phyloP scores from a whole-genome alignment of 2,329 filamentous ascomycete genomes.

The Monosporascus sp. region DNA sequence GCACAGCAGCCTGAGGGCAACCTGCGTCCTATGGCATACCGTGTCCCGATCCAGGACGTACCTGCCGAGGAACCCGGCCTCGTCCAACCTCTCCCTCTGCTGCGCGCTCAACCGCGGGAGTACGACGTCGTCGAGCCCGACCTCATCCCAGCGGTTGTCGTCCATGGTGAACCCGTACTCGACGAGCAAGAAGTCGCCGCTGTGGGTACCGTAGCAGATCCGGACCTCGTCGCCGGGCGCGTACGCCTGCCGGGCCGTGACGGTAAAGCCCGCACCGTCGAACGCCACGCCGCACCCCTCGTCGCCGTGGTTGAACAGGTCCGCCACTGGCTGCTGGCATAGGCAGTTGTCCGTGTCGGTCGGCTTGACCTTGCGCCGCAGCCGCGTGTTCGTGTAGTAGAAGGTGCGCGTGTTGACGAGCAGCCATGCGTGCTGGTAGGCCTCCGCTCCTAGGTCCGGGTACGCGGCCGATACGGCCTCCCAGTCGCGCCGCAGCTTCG shows the following conservation, averaged over 20 bases:
- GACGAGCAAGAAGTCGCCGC: constrained; percentile 66
- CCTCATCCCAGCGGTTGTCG: constrained; percentile 48
- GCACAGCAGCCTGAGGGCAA: constrained; percentile 42
- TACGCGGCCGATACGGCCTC: constrained; percentile 35
- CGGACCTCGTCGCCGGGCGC: constrained; percentile 58
- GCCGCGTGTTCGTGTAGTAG: constrained; percentile 47
- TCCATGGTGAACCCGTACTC: constrained; percentile 56
- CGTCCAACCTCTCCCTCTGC: constrained; percentile 37
- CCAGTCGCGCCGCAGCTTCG: constrained; percentile 49
- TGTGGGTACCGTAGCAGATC: constrained; percentile 66
- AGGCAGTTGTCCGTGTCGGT: constrained; percentile 51
- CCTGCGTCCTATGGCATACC: constrained; percentile 52
- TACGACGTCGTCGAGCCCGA: constrained; percentile 42
- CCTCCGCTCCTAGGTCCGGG: constrained; percentile 25
- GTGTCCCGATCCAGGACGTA: constrained; percentile 47
- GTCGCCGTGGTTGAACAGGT: constrained; percentile 61
- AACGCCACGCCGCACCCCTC: constrained; percentile 49
- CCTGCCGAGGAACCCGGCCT: constrained; percentile 43
- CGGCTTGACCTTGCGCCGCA: constrained; percentile 31
- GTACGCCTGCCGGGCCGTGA: constrained; percentile 49
- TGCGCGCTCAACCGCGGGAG: constrained; percentile 30
- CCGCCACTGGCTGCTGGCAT: constrained; percentile 66
- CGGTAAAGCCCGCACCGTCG: constrained; percentile 45
- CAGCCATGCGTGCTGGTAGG: constrained; percentile 53
- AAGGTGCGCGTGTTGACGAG: constrained; percentile 60